Percentiles rank a stretch among this genome's conserved stretches.
These are phyloP conservation scores for Penium margaritaceum DNA, from an alignment of 139 green algal genomes.

Conservation along the genomic window DNA sequence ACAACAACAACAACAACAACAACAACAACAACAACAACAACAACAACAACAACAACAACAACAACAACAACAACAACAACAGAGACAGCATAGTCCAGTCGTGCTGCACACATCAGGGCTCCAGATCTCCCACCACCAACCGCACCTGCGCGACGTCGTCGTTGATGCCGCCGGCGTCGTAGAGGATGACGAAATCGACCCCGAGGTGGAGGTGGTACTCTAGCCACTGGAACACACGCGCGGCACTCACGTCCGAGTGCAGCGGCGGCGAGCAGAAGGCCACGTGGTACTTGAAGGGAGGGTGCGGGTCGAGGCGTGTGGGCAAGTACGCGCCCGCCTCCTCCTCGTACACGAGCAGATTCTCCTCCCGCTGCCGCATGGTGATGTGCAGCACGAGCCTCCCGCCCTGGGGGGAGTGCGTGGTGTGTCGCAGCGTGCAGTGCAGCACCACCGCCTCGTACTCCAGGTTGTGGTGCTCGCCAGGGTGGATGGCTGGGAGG, in stretches of 20 bases:
- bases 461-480: conserved; percentile 28
- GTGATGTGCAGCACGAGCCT: conserved; percentile 4
- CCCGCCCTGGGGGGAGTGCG: not conserved
- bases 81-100: too few relatives aligned
- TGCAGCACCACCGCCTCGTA: conserved; percentile 27
- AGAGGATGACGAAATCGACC: conserved; percentile 24
- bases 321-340: not conserved
- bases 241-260: conserved; percentile 6
- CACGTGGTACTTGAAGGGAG: conserved; percentile 28
- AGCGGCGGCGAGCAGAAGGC: conserved; percentile 30
- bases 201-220: conserved; percentile 25
- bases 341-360: conserved; percentile 20
- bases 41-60: too few relatives aligned
- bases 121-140: too few relatives aligned
- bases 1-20: too few relatives aligned
- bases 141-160: conserved; percentile 15
- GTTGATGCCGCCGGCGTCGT: conserved; percentile 19
- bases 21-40: too few relatives aligned
- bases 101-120: too few relatives aligned
- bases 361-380: not conserved
- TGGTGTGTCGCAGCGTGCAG: not conserved
- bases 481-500: conserved; percentile 8
- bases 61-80: too few relatives aligned
- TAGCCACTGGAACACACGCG: conserved; percentile 26
- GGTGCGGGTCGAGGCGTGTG: conserved; percentile 4